Evolutionary conservation across 371 early-diverging fungal species (phyloP).

Genomic region (Parasitella parasitica): DNA sequence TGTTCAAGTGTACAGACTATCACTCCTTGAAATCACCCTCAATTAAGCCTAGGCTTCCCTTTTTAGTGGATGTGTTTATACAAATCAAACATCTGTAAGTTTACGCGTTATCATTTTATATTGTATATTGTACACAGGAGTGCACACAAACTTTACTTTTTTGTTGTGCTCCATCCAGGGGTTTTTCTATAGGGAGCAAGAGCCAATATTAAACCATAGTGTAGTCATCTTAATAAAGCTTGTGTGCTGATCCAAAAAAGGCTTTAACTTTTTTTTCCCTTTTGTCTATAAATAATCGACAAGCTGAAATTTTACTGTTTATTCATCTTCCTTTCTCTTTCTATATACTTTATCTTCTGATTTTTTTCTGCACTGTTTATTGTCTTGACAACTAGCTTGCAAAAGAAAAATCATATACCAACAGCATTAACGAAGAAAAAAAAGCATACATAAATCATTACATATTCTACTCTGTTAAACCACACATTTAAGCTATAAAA

Average conservation of each 20-base stretch:
- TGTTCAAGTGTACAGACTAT: neutral
- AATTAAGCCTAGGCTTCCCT: slow-evolving; percentile 1
- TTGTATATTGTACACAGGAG: neutral
- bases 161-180: slow-evolving; percentile 1
- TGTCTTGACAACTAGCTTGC: slow-evolving; percentile 18
- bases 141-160: slow-evolving; percentile 4
- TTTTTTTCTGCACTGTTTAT: slow-evolving; percentile 1
- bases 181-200: neutral
- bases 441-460: neutral
- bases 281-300: slow-evolving; percentile 9
- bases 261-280: neutral
- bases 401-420: neutral
- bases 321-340: neutral
- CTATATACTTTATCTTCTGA: neutral
- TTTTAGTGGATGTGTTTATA: neutral
- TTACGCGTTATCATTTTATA: neutral
- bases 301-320: neutral
- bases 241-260: neutral
- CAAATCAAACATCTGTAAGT: neutral
- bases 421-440: neutral
- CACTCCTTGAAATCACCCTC: neutral
- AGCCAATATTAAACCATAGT: neutral
- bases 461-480: neutral
- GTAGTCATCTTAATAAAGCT: neutral
- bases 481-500: neutral